phyloP scores from a whole-genome alignment of 257 asterid genomes.

The Solanum corneliomulleri region DNA sequence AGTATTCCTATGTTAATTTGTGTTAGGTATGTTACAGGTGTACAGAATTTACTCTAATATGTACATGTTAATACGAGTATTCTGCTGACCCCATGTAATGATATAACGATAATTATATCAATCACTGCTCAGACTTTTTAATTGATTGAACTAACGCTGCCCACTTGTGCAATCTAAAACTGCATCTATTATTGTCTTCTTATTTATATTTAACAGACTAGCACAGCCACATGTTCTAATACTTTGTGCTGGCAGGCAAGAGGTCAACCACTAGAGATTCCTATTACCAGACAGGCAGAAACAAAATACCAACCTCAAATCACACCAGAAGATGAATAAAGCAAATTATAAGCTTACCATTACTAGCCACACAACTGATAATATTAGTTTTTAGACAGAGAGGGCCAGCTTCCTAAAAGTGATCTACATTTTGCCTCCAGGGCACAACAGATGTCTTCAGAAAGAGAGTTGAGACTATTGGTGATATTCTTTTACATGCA shows the following conservation, averaged over 20 bases:
- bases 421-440: not conserved
- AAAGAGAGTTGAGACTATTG: not conserved
- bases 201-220: not conserved
- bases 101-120: not conserved
- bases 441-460: not conserved
- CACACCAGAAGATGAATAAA: not conserved
- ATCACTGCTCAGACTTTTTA: not conserved
- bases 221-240: not conserved
- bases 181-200: not conserved
- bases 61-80: not conserved
- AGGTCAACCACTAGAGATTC: not conserved
- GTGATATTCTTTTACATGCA: not conserved
- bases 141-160: not conserved
- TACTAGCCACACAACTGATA: not conserved
- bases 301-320: not conserved
- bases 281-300: not conserved
- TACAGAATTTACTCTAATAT: not conserved
- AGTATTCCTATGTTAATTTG: not conserved
- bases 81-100: not conserved
- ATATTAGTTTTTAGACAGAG: not conserved
- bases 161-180: not conserved
- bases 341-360: not conserved
- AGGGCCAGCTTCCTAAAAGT: not conserved
- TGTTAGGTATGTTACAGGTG: not conserved
- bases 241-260: not conserved